Conservation (phyloP, 2,329 filamentous ascomycete species). For the Cladosporium austrohemisphaericum region DNA sequence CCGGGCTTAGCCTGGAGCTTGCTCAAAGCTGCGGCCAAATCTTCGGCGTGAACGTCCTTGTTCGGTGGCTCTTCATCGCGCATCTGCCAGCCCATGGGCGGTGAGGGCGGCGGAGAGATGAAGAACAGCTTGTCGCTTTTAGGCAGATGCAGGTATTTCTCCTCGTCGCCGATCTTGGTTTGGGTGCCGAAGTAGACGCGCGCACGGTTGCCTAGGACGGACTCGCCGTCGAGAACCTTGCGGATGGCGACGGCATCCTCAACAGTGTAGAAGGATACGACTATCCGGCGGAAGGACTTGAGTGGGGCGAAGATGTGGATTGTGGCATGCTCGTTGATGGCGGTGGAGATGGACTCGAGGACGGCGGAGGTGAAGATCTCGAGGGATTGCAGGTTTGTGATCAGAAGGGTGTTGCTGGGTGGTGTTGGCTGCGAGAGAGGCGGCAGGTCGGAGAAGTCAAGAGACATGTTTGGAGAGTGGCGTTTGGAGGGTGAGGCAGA, state of each 20-base stretch:
- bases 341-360: slow-evolving; percentile 67
- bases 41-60: slow-evolving; percentile 61
- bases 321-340: slow-evolving; percentile 65
- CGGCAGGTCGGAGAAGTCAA: slow-evolving; percentile 71
- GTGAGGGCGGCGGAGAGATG: slow-evolving; percentile 61
- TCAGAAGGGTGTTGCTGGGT: slow-evolving; percentile 77
- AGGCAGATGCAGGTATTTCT: slow-evolving; percentile 48
- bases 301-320: slow-evolving; percentile 77
- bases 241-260: slow-evolving; percentile 68
- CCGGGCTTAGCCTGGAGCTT: slow-evolving; percentile 45
- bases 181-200: slow-evolving; percentile 60
- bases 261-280: slow-evolving; percentile 71
- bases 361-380: slow-evolving; percentile 73
- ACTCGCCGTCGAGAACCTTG: slow-evolving; percentile 69
- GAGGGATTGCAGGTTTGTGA: slow-evolving; percentile 71
- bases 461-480: slow-evolving; percentile 52
- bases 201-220: slow-evolving; percentile 65
- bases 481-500: slow-evolving; percentile 20
- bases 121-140: slow-evolving; percentile 62
- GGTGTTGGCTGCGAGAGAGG: slow-evolving; percentile 67
- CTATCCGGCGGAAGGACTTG: slow-evolving; percentile 76
- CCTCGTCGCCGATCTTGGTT: slow-evolving; percentile 44
- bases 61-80: slow-evolving; percentile 62
- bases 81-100: slow-evolving; percentile 63
- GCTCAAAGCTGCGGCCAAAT: slow-evolving; percentile 55